Evolutionary conservation across 139 green algal species (phyloP).

Genomic region (Chloropicon primus): DNA sequence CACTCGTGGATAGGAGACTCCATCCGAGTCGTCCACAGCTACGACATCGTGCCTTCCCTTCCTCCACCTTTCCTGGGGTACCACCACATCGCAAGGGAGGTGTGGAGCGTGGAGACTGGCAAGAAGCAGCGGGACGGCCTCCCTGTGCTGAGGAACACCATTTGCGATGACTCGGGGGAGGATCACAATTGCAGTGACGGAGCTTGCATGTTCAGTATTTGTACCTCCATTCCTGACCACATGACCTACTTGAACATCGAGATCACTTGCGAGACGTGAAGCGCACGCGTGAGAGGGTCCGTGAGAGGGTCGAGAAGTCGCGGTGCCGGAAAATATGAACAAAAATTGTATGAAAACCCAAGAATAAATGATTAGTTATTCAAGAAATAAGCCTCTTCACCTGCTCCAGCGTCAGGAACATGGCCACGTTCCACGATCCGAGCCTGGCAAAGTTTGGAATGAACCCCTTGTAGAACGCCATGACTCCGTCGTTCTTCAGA

Average conservation of each 20-base stretch:
- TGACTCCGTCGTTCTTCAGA: constrained; percentile 55
- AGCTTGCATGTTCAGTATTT: neutral
- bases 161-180: neutral
- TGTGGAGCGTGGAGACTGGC: neutral
- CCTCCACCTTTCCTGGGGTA: neutral
- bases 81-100: neutral
- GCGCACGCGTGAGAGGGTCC: neutral
- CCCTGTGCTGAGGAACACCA: neutral
- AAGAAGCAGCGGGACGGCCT: neutral
- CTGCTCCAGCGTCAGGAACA: constrained; percentile 93
- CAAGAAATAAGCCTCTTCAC: neutral
- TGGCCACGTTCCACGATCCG: constrained; percentile 82
- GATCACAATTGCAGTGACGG: neutral
- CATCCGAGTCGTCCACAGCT: neutral
- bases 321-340: neutral
- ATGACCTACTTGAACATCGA: neutral
- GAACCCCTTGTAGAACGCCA: neutral
- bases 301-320: no score
- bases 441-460: constrained; percentile 24
- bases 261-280: neutral
- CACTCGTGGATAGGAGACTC: neutral
- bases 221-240: neutral
- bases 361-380: neutral
- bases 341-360: neutral
- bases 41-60: neutral